Evolutionary conservation across 2,329 filamentous ascomycete species (phyloP), one percentile per base, ranked within the genome.

Genomic region (Claviceps pazoutovae): DNA sequence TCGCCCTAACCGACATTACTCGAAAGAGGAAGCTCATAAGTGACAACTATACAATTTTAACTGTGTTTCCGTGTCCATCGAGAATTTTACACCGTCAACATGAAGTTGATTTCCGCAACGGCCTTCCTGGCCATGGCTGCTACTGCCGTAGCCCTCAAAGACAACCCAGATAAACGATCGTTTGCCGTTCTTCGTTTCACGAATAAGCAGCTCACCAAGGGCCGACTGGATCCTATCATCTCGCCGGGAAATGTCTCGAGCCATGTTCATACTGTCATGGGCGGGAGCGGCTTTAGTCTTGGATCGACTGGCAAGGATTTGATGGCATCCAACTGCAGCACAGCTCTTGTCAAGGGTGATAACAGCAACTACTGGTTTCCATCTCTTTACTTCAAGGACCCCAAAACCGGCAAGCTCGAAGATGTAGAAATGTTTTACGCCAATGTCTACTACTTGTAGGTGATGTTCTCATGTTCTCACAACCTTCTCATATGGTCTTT

Each of bases 301-400:
- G 73, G 67, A 50, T 80, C 83, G 62, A 79, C 74, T 43, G 85
- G 80, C 59, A 71, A 78, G 52, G 71, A 76, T 46, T 73, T 86
- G 26, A 55, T 71, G 54, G 63, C 73, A 51, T 86, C 83, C 36
- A 74, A 76, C 26, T 91, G 86, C 73, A 85, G 80, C 48, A 86
- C 82, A 37, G 84, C 86, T 64, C 74, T 75, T 55, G 73, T 86
- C 62, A 79, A 75, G 59, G 78, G 78, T 51, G 85, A 89, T 67
- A 73, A 80, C 62, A 84, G 78, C 58, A 84, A 84, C 66, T 90
- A 91, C 72, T 90, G 86, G 86, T 80, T 82, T 52, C 85, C 86
- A 1, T 72, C 73, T 30, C 69, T 90, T 2, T 89, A 82, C 68
- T 88, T 83, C 67, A 69, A 74, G 57, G 76, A 84, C 56, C 74